These are phyloP conservation scores for Dittrichia graveolens DNA, from an alignment of 129 eudicot species.

Conservation along the genomic window DNA sequence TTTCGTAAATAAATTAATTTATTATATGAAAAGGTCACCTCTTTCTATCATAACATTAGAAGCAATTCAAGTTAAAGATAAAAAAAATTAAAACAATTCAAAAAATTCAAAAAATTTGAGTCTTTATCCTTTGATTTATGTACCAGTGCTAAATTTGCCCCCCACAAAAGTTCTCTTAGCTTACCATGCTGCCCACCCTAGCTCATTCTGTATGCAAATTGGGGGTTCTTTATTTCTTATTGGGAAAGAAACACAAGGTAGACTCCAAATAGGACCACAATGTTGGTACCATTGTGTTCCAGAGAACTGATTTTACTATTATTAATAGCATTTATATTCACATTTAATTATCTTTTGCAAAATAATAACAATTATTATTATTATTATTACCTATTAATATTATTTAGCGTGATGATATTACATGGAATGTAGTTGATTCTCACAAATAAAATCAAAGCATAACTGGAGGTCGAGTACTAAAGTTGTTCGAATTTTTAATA, in stretches of 20 bases:
- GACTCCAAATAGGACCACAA: conserved; percentile 36
- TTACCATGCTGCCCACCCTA: conserved; percentile 7
- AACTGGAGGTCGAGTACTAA: no score
- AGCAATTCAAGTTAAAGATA: no score
- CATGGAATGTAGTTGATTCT: no score
- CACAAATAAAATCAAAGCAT: no score
- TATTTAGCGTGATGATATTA: no score
- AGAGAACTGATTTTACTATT: neutral
- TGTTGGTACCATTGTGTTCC: conserved; percentile 30
- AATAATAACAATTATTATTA: no score
- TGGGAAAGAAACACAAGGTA: conserved; percentile 37
- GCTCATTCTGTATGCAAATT: conserved; percentile 36
- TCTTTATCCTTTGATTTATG: conserved; percentile 8
- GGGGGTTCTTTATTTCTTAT: conserved; percentile 15
- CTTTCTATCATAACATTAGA: no score
- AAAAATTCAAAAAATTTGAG: no score
- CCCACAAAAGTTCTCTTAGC: neutral
- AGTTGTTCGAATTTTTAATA: no score
- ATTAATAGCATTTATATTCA: neutral
- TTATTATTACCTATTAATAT: no score
- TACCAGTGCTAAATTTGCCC: conserved; percentile 10
- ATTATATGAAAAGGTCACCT: no score
- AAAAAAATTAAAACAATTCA: neutral
- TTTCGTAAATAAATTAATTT: no score
- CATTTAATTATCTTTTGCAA: neutral